Base-by-base conservation (phyloP, 2,329 filamentous ascomycete genomes). In the Trichoderma citrinoviride region DNA sequence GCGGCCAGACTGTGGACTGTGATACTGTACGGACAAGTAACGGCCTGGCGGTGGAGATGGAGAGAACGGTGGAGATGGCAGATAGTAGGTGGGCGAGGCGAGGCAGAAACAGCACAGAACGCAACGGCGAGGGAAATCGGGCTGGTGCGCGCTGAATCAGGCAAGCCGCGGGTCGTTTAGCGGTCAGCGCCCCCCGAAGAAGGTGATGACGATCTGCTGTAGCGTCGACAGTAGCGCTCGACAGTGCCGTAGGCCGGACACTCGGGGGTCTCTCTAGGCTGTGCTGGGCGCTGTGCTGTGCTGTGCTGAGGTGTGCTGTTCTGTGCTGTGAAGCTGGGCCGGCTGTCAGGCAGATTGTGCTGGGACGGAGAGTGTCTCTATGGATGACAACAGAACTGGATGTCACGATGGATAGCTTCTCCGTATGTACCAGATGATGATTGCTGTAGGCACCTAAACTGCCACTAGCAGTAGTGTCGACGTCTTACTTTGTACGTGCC, bases 121-220 rank as follows among this genome's bases (percentile, higher is more conserved):
- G 33, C 25, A 23, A 47, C 43, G 56, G 50, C 23, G 43, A 65
- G 60, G 41, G 53, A 53, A 49, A 65, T 41, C 47, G 58, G 52
- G 41, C 43, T 47, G 43, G 40, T 57, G 64, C 50, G 55, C 41
- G 56, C 55, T 54, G 64, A 65, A 62, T 54, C 57, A 47, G 57
- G 64, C 55, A 54, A 65, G 41, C 64, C 64, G 57, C 54, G 37
- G 47, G 19, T 50, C 44, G 62, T 65, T 65, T 65, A 65, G 64
- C 64, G 64, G 64, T 65, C 64, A 65, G 64, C 33, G 33, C 33
- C 64, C 64, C 57, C 62, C 61, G 27, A 52, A 43, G 27, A 56
- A 50, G 47, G 64, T 63, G 64, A 65, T 65, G 64, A 65, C 63
- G 64, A 65, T 65, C 64, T 65, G 58, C 50, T 65, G 62, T 65